These are phyloP conservation scores for Globomyces sp. DNA, from an alignment of 371 early-diverging fungal genomes.

Conservation along the genomic window DNA sequence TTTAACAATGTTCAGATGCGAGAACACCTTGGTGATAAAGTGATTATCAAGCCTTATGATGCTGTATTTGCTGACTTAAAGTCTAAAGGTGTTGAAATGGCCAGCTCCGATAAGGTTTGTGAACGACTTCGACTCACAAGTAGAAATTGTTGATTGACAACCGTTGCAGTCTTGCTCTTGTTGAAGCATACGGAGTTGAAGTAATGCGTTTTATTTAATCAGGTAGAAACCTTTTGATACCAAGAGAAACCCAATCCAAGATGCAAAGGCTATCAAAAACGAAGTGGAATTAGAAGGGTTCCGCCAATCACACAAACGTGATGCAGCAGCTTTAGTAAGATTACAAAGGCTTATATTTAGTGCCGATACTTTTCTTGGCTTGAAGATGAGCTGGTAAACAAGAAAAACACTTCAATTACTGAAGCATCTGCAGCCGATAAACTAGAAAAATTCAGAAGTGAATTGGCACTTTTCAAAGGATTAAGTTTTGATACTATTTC, in stretches of 20 bases:
- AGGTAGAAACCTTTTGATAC: conserved; percentile 21
- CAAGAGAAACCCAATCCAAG: conserved; percentile 68
- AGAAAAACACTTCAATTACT: conserved; percentile 45
- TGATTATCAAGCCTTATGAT: conserved; percentile 71
- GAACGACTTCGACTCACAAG: conserved; percentile 28
- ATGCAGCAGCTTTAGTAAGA: conserved; percentile 84
- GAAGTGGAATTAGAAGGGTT: conserved; percentile 90
- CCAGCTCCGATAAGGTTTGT: no score
- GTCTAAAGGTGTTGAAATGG: not conserved
- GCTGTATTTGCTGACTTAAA: conserved; percentile 75
- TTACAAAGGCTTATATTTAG: conserved; percentile 14
- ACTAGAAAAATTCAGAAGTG: conserved; percentile 69
- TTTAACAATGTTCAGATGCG: conserved; percentile 34
- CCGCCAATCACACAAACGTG: conserved; percentile 88
- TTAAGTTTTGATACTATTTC: conserved; percentile 98
- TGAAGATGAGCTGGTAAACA: conserved; percentile 74
- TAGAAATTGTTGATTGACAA: conserved; percentile 47
- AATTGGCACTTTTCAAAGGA: conserved; percentile 74
- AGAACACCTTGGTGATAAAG: conserved; percentile 59
- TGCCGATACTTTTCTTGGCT: conserved; percentile 93
- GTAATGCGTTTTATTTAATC: conserved; percentile 16
- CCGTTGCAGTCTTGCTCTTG: conserved; percentile 65
- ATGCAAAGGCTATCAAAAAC: conserved; percentile 93
- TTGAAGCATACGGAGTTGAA: conserved; percentile 54
- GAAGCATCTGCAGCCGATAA: conserved; percentile 76